Evolutionary conservation across 2,329 filamentous ascomycete species (phyloP), one percentile per base, ranked within the genome.

Genomic region (Tolypocladium sp.): DNA sequence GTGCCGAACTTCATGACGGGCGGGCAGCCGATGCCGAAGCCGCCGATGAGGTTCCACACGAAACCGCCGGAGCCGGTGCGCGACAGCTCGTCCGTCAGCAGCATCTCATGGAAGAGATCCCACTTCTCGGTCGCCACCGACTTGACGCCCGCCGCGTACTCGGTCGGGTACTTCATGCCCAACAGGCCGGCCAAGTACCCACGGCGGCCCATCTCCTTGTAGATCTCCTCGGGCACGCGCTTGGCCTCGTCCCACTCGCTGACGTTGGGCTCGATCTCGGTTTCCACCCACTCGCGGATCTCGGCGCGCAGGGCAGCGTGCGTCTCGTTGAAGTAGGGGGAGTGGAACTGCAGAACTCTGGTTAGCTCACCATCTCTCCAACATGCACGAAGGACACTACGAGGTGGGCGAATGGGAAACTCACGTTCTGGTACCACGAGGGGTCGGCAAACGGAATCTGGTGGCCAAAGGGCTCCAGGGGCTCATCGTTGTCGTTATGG

Each of bases 31-130:
- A 99, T 99, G 58, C 92, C 93, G 71, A 91, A 97, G n/a, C 94
- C 94, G 66, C 93, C 94, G 63, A 97, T 88, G 68, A 97, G 79
- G 74, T 96, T 96, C 94, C 94, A 97, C 27, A 97, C 92, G 63
- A 97, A 89, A 60, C 94, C 94, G 69, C 94, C 94, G 55, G 90
- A 95, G 59, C 88, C 94, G 56, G 86, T 81, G 58, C 94, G 90
- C 44, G 91, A 96, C 52, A 99, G 79, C 82, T 99, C 94, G 67
- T 99, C 94, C 1, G 93, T 97, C 61, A 99, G 73, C 52, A 97
- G 82, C 84, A 97, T 83, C 82, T 99, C 94, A 77, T 99, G 94
- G 86, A 97, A 99, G 52, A 96, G 84, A 77, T 99, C 94, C 93
- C 93, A 99, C 73, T 94, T 88, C 77, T 97, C 91, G 0, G 90